Evolutionary conservation across 805 yeast genomes (phyloP), one percentile per base, ranked within the genome.

Genomic region (Candida peoriensis): DNA sequence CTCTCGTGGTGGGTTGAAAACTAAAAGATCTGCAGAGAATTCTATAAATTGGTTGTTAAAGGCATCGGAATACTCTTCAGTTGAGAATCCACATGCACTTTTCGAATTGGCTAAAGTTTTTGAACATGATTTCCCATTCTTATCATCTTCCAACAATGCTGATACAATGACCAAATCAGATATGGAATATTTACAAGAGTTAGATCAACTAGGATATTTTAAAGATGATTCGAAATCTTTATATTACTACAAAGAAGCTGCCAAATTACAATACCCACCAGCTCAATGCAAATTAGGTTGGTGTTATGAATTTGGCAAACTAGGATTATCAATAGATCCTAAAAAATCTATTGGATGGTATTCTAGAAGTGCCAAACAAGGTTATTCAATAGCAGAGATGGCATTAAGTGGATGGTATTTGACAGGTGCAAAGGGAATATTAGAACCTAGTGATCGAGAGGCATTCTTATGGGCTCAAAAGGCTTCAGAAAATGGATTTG

Each of bases 341-440:
- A 63, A 67, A 35, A 69, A 73, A 42, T 74, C 83, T 8, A 68
- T 83, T 32, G 81, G 81, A 11, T 84, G 90, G 89, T 84, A 82
- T 55, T 64, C 79, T 8, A 66, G 74, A 35, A 80, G 85, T 4
- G 86, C 88, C 3, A 44, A 42, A 27, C 30, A 70, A 39, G 81
- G 80, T 12, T 79, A 81, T 47, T 68, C 80, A 0, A 74, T 78
- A 49, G 79, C 85, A 4, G 81, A 82, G 53, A 64, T 83, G 52
- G 86, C 85, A 0, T 58, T 83, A 23, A 74, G 82, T 39, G 88
- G 88, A 31, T 82, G 90, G 89, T 76, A 78, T 46, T 66, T 82
- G 10, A 77, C 87, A 0, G 94, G 94, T 2, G 76, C 76, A 1
- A 64, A 66, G 11, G 74, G 68, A 2, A 60, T 74, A 2, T 54